These are phyloP conservation scores for Dothideomycetes sp. DNA, from an alignment of 2,329 filamentous ascomycete species.

Conservation along the genomic window DNA sequence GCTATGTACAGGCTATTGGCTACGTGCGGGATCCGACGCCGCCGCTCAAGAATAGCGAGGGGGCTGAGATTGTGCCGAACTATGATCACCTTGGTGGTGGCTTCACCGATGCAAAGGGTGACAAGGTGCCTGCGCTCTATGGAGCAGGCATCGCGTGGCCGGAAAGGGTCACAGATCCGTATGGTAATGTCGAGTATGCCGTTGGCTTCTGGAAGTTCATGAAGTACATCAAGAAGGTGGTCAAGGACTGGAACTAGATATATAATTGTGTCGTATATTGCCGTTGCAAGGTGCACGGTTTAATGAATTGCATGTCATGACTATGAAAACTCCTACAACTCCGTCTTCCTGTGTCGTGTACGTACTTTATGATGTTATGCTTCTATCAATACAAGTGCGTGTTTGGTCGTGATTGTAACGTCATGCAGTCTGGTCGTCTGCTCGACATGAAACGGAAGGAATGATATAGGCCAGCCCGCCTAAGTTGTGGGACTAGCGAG, in stretches of 20 bases:
- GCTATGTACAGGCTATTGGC: constrained; percentile 49
- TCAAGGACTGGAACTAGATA: constrained; percentile 36
- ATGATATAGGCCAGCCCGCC: no score
- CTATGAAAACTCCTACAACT: no score
- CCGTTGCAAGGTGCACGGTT: no score
- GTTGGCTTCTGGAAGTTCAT: constrained; percentile 58
- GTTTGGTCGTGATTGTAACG: no score
- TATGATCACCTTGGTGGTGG: constrained; percentile 36
- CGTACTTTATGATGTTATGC: no score
- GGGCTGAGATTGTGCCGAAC: constrained; percentile 19
- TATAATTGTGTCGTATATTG: no score
- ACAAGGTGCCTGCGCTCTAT: constrained; percentile 41
- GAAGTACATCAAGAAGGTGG: constrained; percentile 47
- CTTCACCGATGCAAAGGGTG: constrained; percentile 15
- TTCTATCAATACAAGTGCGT: no score
- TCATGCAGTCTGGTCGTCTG: no score
- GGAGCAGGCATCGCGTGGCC: constrained; percentile 56
- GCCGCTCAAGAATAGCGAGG: constrained; percentile 24
- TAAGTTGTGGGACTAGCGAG: no score
- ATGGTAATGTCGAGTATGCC: constrained; percentile 49
- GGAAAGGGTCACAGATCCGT: constrained; percentile 48
- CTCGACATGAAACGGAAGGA: no score
- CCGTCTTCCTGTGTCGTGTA: no score
- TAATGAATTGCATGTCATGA: no score
- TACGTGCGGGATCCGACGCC: constrained; percentile 43